These are phyloP conservation scores for Boletus sensibilis DNA, from an alignment of 768 basidiomycete species.

Conservation along the genomic window DNA sequence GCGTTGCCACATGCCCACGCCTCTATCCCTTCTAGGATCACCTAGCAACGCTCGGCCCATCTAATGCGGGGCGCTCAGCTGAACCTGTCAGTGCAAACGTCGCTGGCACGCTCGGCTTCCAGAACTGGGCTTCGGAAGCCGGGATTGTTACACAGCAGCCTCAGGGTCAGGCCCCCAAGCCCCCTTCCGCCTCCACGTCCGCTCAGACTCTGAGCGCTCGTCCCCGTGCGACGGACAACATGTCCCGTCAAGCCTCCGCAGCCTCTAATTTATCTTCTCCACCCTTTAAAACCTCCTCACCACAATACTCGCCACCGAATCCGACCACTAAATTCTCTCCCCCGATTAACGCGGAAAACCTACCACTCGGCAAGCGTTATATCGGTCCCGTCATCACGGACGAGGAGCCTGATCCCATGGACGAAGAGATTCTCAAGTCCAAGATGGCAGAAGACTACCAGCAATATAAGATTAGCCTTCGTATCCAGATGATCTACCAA, in stretches of 20 bases:
- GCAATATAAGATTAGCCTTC: slow-evolving; percentile 30
- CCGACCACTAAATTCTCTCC: slow-evolving; percentile 28
- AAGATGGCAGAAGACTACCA: slow-evolving; percentile 36
- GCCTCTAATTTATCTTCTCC: slow-evolving; percentile 26
- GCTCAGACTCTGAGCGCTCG: slow-evolving; percentile 18
- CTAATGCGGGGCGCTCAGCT: slow-evolving; percentile 22
- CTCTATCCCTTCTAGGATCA: slow-evolving; percentile 22
- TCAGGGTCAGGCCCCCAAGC: slow-evolving; percentile 11
- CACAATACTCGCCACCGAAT: slow-evolving; percentile 30
- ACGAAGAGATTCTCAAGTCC: slow-evolving; percentile 29
- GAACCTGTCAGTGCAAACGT: slow-evolving; percentile 15
- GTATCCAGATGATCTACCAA: slow-evolving; percentile 36
- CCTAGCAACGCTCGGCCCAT: slow-evolving; percentile 28
- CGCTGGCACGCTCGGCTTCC: slow-evolving; percentile 23
- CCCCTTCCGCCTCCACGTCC: background rate
- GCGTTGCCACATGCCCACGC: slow-evolving; percentile 4
- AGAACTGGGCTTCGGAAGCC: slow-evolving; percentile 34
- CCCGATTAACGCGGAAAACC: slow-evolving; percentile 15
- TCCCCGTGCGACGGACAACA: slow-evolving; percentile 28
- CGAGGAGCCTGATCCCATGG: slow-evolving; percentile 29
- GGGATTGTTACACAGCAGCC: slow-evolving; percentile 23
- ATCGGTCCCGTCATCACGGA: slow-evolving; percentile 32
- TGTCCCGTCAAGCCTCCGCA: slow-evolving; percentile 31
- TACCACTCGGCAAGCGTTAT: slow-evolving; percentile 31
- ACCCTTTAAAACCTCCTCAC: slow-evolving; percentile 18